phyloP scores from a whole-genome alignment of 768 basidiomycete genomes.

The Vararia minispora region DNA sequence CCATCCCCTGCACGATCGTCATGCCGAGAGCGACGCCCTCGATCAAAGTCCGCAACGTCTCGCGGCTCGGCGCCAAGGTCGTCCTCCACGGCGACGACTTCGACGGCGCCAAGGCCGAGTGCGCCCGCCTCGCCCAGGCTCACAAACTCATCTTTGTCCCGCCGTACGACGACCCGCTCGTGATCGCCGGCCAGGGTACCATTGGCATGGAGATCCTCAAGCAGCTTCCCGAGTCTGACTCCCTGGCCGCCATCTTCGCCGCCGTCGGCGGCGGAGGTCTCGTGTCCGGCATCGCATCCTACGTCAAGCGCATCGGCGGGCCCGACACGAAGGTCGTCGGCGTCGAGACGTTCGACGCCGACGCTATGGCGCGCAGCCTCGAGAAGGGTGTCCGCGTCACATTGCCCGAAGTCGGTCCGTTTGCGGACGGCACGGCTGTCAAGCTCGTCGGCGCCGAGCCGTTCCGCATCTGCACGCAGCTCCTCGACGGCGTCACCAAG shows the following conservation, averaged over 20 bases:
- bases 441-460: constrained; percentile 92
- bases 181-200: constrained; percentile 97
- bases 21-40: constrained; percentile 94
- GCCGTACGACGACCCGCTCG: constrained; percentile 93
- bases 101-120: constrained; percentile 93
- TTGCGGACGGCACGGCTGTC: constrained; percentile 96
- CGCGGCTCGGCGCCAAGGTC: constrained; percentile 91
- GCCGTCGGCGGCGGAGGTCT: constrained; percentile 94
- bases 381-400: constrained; percentile 73
- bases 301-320: constrained; percentile 85
- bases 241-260: constrained; percentile 76
- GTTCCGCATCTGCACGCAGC: constrained; percentile 81
- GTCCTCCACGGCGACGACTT: constrained; percentile 88
- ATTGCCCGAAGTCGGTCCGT: constrained; percentile 85
- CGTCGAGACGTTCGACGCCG: constrained; percentile 91
- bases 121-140: constrained; percentile 65
- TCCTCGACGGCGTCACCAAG: constrained; percentile 73
- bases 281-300: constrained; percentile 81
- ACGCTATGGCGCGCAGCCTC: constrained; percentile 85
- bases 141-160: constrained; percentile 87
- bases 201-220: constrained; percentile 92
- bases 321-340: constrained; percentile 77
- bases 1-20: constrained; percentile 95
- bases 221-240: constrained; percentile 66
- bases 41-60: constrained; percentile 93